phyloP scores from a whole-genome alignment of 495 filamentous ascomycete genomes.

The Penicillium riverlandense region DNA sequence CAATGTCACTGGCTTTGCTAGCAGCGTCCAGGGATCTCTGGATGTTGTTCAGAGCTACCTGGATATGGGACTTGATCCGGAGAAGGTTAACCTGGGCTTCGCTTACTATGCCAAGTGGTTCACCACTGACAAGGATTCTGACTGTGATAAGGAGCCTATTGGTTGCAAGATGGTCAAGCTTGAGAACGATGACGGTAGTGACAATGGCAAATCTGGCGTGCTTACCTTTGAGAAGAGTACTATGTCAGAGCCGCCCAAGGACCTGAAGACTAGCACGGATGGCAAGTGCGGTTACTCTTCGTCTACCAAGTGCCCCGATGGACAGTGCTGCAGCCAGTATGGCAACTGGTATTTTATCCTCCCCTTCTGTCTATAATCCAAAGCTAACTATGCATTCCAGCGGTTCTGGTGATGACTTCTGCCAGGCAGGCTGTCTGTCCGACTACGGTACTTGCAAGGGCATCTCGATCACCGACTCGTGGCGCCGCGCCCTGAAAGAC shows the following conservation, averaged over 20 bases:
- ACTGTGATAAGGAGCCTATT: constrained; percentile 40
- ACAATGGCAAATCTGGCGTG: constrained; percentile 54
- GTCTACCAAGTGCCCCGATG: constrained; percentile 24
- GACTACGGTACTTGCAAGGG: constrained; percentile 40
- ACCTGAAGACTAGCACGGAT: constrained; percentile 37
- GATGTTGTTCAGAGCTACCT: constrained; percentile 54
- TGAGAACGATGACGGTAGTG: constrained; percentile 57
- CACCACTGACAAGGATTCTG: constrained; percentile 44
- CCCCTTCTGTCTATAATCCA: not conserved
- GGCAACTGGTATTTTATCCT: constrained; percentile 26
- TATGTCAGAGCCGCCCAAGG: constrained; percentile 41
- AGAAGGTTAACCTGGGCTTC: constrained; percentile 64
- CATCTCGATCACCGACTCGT: constrained; percentile 28
- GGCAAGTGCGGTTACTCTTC: constrained; percentile 24
- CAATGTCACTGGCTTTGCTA: constrained; percentile 60
- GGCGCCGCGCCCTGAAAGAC: constrained; percentile 42
- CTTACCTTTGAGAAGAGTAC: constrained; percentile 47
- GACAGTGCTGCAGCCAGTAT: constrained; percentile 30
- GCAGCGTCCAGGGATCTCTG: constrained; percentile 47
- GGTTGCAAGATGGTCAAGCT: constrained; percentile 57
- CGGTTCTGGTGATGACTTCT: constrained; percentile 30
- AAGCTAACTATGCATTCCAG: constrained; percentile 2
- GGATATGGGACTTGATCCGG: constrained; percentile 44
- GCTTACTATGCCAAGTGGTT: constrained; percentile 74
- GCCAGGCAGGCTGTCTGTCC: constrained; percentile 29